phyloP scores from a whole-genome alignment of 2,329 filamentous ascomycete genomes.

The Catunica adiposa region DNA sequence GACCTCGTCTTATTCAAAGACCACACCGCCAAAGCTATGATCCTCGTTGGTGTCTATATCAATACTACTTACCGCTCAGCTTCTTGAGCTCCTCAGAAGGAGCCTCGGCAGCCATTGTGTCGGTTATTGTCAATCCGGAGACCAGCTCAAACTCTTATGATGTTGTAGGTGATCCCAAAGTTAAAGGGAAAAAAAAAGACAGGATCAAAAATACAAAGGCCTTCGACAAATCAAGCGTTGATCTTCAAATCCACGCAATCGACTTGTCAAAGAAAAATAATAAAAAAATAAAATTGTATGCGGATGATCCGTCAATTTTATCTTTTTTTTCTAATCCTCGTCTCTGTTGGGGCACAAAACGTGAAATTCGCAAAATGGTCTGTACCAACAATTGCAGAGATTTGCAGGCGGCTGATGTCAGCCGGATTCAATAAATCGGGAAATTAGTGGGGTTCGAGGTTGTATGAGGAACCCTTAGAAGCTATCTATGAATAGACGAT shows the following conservation, averaged over 20 bases:
- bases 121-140: neutral
- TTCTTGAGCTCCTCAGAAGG: slow-evolving; percentile 19
- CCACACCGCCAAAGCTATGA: neutral
- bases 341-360: neutral
- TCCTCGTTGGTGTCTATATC: neutral
- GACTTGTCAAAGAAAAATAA: too few species aligned
- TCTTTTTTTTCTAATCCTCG: too few species aligned
- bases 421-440: neutral
- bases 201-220: too few species aligned
- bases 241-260: too few species aligned
- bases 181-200: neutral
- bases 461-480: neutral
- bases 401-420: slow-evolving; percentile 6
- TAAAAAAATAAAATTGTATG: too few species aligned
- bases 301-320: too few species aligned
- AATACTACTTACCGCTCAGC: slow-evolving; percentile 17
- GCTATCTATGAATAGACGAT: neutral
- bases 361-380: neutral
- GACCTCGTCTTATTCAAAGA: neutral
- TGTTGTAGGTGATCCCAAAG: too few species aligned
- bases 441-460: slow-evolving; percentile 4
- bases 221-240: too few species aligned
- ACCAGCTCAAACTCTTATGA: too few species aligned
- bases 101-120: slow-evolving; percentile 19
- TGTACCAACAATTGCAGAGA: neutral